Percentiles rank a stretch among this genome's conserved stretches.
These are phyloP conservation scores for Allium fistulosum DNA, from an alignment of 106 monocot species.

Conservation along the genomic window DNA sequence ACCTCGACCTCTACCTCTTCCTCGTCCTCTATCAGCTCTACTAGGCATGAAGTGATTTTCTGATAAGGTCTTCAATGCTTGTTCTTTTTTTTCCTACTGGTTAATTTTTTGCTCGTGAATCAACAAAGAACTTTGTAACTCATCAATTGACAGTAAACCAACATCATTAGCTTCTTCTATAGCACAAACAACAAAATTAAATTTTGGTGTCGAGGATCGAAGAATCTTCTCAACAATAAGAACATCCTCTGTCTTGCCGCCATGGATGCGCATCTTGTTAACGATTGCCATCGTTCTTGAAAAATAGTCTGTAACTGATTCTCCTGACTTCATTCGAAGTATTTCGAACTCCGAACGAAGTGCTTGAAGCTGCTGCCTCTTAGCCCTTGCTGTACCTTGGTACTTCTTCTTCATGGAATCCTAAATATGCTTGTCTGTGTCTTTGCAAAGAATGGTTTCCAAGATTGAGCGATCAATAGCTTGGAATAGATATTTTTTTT, in stretches of 20 bases:
- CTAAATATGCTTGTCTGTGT: too few relatives aligned
- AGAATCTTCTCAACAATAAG: neutral
- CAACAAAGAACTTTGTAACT: too few relatives aligned
- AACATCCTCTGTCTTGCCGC: neutral
- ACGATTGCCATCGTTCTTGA: neutral
- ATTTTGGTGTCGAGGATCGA: conserved; percentile 1
- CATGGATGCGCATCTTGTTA: too few relatives aligned
- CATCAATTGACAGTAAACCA: too few relatives aligned
- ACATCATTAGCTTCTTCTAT: conserved; percentile 4
- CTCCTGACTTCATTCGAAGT: neutral
- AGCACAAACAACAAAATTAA: conserved; percentile 2
- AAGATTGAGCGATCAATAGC: too few relatives aligned
- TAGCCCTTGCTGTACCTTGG: neutral
- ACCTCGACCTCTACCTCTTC: neutral
- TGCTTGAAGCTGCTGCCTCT: conserved; percentile 1
- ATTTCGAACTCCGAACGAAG: neutral
- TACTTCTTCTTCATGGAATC: neutral
- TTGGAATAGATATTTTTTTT: too few relatives aligned
- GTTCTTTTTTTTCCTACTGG: neutral
- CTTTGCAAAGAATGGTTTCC: too few relatives aligned
- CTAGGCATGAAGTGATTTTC: conserved; percentile 1
- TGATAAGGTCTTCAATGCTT: conserved; percentile 1
- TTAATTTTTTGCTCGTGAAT: too few relatives aligned
- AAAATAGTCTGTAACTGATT: neutral
- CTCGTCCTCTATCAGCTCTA: conserved; percentile 5